Base-by-base conservation (phyloP, 1,139 yeast species). In the Debaryomyces fabryi region DNA sequence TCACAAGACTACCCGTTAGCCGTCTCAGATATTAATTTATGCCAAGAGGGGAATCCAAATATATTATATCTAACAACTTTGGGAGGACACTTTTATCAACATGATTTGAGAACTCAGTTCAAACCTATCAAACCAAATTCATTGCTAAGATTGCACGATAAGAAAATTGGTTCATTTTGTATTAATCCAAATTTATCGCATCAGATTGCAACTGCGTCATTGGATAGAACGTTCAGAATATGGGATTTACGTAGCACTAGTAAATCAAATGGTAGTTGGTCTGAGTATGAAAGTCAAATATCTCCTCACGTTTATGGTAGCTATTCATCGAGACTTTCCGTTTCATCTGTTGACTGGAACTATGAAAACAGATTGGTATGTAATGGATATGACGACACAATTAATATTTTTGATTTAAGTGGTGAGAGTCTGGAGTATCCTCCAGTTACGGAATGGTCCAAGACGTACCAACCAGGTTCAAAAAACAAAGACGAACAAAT, bases 301-400 rank as follows among this genome's bases (percentile, higher is more conserved):
- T 73, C 85, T 3, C 84, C 86, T 0, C 82, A 81, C 53, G 59
- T 74, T 35, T 76, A 79, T 51, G 93, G 93, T 0, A 73, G 81
- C 10, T 92, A 84, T 60, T 67, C 76, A 18, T 87, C 96, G 4
- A 71, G 96, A 49, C 72, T 92, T 33, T 88, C 96, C 47, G 83
- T 92, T 0, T 89, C 97, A 25, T 80, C 86, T 34, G 92, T 92
- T 0, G 96, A 89, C 50, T 93, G 96, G 93, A 91, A 90, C 55
- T 62, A 69, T 2, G 76, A 80, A 5, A 91, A 91, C 50, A 82
- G 85, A 50, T 72, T 93, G 48, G 96, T 92, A 0, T 88, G 96
- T 64, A 92, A 93, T 63, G 97, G 98, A 0, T 93, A 93, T 60
- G 98, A 90, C 62, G 96, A 93, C 62, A 81, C 88, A 0, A 79